Base-by-base conservation (phyloP, 2,329 filamentous ascomycete genomes). In the Botrytis cinerea region DNA sequence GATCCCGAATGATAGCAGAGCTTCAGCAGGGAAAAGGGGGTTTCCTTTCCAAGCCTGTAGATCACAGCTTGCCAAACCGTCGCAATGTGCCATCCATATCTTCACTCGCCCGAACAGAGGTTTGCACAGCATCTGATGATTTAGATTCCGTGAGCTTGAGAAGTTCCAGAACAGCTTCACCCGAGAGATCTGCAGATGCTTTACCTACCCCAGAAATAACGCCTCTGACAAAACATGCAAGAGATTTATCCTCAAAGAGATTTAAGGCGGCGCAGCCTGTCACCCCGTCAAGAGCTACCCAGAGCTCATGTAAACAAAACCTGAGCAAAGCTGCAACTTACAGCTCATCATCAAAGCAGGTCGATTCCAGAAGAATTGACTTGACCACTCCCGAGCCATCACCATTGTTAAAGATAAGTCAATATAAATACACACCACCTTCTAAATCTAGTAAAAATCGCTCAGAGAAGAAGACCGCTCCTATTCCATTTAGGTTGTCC, bases 111-210 rank as follows among this genome's bases (percentile, higher is more conserved):
- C 9, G 10, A 68, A 57, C 12, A 20, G 38, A 69, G 3, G 1
- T 43, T 32, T 32, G 32, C 35, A 45, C 35, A 32, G 28, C 32
- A 35, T 40, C 46, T 22, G 32, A 43, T 68, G 48, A 68, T 22
- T 25, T 18, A 22, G 35, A 54, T 57, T 22, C 46, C 18, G 16
- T 40, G 40, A 43, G 35, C 35, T 32, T 28, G 28, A 43, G 51
- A 43, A 69, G 66, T 32, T 69, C 48, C 18, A 69, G 66, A 45
- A 69, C 66, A n/a, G 48, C n/a, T 57, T 69, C 35, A 32, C 66
- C 51, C 16, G 66, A 68, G 1, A 38, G 10, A 28, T 16, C 7
- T 12, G 5, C 38, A 57, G 54, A 45, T 9, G 16, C n/a, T 69
- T 25, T 57, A 59, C n/a, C 48, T 25, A 69, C 48, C 18, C 66